These are phyloP conservation scores for Coemansia sp. DNA, from an alignment of 192 early-diverging fungal species.

Conservation along the genomic window DNA sequence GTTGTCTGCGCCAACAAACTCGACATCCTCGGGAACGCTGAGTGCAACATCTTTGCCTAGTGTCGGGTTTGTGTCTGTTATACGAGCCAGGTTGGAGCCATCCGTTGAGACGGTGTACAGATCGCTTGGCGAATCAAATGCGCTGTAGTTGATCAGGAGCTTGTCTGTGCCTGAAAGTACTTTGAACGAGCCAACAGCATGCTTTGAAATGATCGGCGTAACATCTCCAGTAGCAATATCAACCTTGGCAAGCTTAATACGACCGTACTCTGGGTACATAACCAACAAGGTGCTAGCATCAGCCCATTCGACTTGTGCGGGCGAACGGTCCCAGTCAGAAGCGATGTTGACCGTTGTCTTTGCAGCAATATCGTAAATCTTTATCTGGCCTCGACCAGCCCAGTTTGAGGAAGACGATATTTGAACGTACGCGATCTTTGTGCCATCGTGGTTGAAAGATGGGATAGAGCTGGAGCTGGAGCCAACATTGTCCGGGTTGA, in stretches of 20 bases:
- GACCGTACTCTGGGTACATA: constrained; percentile 66
- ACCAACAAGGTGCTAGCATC: constrained; percentile 58
- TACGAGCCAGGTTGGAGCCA: constrained; percentile 29
- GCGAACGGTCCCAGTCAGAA: constrained; percentile 64
- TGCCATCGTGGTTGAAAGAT: constrained; percentile 65
- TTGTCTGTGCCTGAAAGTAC: constrained; percentile 42
- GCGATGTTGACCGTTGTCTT: constrained; percentile 32
- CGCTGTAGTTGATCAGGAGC: constrained; percentile 55
- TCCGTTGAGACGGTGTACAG: constrained; percentile 47
- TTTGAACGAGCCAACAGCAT: constrained; percentile 52
- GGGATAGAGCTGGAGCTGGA: constrained; percentile 65
- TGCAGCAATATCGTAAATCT: constrained; percentile 53
- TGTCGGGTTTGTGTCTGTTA: constrained; percentile 48
- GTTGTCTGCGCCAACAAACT: constrained; percentile 61
- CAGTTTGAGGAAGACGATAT: constrained; percentile 68
- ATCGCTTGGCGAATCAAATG: constrained; percentile 58
- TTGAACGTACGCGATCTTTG: constrained; percentile 68
- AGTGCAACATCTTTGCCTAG: constrained; percentile 40
- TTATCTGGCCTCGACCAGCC: constrained; percentile 71
- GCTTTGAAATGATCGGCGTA: constrained; percentile 50
- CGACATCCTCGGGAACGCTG: constrained; percentile 63
- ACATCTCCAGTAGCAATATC: constrained; percentile 54
- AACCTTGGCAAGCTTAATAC: constrained; percentile 61
- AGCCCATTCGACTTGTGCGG: constrained; percentile 57
- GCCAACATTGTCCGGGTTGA: constrained; percentile 54